Evolutionary conservation across 495 filamentous ascomycete species (phyloP).

Genomic region (Penicillium cinerascens): DNA sequence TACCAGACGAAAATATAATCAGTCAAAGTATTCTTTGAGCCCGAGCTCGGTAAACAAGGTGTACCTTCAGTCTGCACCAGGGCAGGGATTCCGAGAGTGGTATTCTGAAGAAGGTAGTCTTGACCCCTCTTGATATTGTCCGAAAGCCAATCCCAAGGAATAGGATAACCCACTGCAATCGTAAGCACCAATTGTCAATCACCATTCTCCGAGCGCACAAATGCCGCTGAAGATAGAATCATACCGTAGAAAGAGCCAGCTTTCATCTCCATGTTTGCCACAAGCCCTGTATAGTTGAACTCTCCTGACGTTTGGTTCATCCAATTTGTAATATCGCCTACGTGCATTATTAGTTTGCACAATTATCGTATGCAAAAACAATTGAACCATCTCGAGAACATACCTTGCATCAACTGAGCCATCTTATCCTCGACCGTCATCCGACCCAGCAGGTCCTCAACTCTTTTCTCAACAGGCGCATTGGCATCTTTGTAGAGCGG

Average conservation of each 20-base stretch:
- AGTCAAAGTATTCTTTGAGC: background rate
- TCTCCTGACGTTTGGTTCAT: constrained; percentile 54
- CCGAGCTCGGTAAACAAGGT: background rate
- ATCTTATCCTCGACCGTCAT: constrained; percentile 72
- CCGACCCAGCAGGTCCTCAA: constrained; percentile 59
- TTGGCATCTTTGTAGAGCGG: constrained; percentile 60
- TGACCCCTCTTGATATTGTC: constrained; percentile 58
- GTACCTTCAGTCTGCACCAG: constrained; percentile 64
- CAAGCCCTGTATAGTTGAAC: constrained; percentile 63
- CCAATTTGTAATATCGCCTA: constrained; percentile 67
- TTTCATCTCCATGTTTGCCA: constrained; percentile 58
- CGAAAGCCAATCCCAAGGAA: constrained; percentile 59
- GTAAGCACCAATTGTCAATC: background rate
- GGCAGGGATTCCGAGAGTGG: constrained; percentile 63
- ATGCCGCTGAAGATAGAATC: background rate
- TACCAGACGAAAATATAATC: constrained; percentile 1
- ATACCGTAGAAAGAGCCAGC: constrained; percentile 61
- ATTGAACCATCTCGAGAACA: background rate
- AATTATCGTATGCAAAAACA: too few relatives aligned
- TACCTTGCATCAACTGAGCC: constrained; percentile 61
- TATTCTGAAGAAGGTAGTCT: constrained; percentile 61
- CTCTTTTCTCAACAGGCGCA: constrained; percentile 56
- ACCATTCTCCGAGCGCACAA: background rate
- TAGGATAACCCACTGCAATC: constrained; percentile 55
- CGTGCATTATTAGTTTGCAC: background rate